These are phyloP conservation scores for Cyclocybe aegerita DNA, from an alignment of 768 basidiomycete genomes.

Conservation along the genomic window DNA sequence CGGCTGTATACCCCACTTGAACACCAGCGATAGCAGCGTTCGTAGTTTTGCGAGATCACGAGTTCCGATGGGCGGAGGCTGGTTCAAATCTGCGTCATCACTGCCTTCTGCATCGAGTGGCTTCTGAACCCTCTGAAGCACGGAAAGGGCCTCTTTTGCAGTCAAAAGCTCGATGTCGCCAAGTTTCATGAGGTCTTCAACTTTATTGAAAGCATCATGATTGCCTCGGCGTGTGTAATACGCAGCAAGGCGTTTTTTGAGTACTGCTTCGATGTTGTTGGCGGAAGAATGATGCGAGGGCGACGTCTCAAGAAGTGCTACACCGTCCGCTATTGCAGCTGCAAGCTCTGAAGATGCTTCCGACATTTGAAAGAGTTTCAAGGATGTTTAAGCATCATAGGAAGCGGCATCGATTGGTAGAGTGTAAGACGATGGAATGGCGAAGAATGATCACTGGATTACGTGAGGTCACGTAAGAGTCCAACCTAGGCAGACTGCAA, in stretches of 20 bases:
- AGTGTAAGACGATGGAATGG: too few species aligned
- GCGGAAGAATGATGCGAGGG: slow-evolving; percentile 17
- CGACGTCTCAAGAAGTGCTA: slow-evolving; percentile 34
- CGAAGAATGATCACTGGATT: too few species aligned
- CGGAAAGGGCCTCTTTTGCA: slow-evolving; percentile 52
- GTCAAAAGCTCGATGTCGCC: slow-evolving; percentile 51
- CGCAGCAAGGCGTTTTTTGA: slow-evolving; percentile 36
- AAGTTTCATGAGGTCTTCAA: slow-evolving; percentile 13
- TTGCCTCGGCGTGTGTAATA: slow-evolving; percentile 33
- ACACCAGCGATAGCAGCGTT: slow-evolving; percentile 63
- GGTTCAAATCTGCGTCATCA: slow-evolving; percentile 3
- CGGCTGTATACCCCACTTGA: slow-evolving; percentile 70
- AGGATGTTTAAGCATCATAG: not conserved
- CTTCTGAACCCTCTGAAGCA: slow-evolving; percentile 47
- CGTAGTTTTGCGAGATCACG: slow-evolving; percentile 64
- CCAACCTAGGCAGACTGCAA: too few species aligned
- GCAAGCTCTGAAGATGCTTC: slow-evolving; percentile 19
- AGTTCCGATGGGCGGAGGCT: slow-evolving; percentile 51
- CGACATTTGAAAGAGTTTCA: not conserved
- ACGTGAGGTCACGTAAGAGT: too few species aligned
- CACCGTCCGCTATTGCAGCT: slow-evolving; percentile 32
- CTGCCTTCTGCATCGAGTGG: slow-evolving; percentile 26
- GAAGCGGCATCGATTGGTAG: not conserved
- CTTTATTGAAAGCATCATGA: slow-evolving; percentile 7
- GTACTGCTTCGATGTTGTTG: slow-evolving; percentile 33